Percentiles rank a stretch among this genome's conserved stretches.
phyloP scores from a whole-genome alignment of 768 basidiomycete species.

The Boletus sp. region DNA sequence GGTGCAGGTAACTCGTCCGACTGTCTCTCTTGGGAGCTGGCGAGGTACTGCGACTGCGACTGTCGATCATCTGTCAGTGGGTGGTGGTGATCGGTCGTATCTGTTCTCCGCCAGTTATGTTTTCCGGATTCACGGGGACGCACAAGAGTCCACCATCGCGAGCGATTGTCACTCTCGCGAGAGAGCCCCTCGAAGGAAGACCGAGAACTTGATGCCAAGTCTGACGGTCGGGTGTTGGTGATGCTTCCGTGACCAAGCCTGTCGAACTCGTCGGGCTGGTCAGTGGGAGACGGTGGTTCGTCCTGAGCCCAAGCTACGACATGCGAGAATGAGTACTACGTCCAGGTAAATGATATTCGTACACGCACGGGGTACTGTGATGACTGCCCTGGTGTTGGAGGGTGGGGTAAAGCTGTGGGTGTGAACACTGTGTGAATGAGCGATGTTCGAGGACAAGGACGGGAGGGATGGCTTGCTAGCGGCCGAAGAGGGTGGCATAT shows the following conservation, averaged over 20 bases:
- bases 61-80: conserved; percentile 15
- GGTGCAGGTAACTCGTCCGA: conserved; percentile 21
- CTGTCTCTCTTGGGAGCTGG: conserved; percentile 11
- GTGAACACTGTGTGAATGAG: conserved; percentile 29
- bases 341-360: background rate
- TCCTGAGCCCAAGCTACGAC: conserved; percentile 75
- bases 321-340: conserved; percentile 5
- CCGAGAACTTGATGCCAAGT: conserved; percentile 47
- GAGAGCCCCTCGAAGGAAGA: conserved; percentile 37
- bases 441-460: conserved; percentile 25
- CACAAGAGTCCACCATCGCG: conserved; percentile 76
- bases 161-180: conserved; percentile 35
- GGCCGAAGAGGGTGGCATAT: conserved; percentile 20
- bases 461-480: conserved; percentile 20
- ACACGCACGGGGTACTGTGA: conserved; percentile 68
- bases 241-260: conserved; percentile 29
- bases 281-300: conserved; percentile 73
- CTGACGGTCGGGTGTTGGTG: conserved; percentile 45
- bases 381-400: conserved; percentile 51
- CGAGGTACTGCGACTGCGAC: conserved; percentile 11
- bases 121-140: conserved; percentile 43
- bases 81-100: background rate
- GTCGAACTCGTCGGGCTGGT: conserved; percentile 37
- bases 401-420: conserved; percentile 22
- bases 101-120: conserved; percentile 3